These are phyloP conservation scores for Rusavskia elegans DNA, from an alignment of 495 filamentous ascomycete genomes.

Conservation along the genomic window DNA sequence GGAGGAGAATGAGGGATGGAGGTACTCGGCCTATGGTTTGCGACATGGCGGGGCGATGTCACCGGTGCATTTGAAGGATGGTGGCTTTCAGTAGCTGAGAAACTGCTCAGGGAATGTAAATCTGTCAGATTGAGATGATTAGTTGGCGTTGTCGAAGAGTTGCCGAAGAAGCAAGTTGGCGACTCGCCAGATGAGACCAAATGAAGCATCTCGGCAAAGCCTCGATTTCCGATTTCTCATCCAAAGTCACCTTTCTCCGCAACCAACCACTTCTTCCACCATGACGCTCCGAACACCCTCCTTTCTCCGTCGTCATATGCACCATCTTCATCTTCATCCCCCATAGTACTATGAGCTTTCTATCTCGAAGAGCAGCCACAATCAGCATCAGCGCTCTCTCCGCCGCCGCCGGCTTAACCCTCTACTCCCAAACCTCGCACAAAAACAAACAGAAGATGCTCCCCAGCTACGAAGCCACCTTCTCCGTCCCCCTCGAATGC, in stretches of 20 bases:
- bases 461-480: constrained; percentile 33
- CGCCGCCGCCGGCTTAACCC: constrained; percentile 7
- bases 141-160: too few species aligned
- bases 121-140: too few species aligned
- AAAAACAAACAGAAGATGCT: constrained; percentile 1
- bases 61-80: constrained; percentile 6
- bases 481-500: constrained; percentile 88
- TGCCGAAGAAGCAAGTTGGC: not conserved
- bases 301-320: not conserved
- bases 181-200: not conserved
- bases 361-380: not conserved
- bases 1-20: not conserved
- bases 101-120: not conserved
- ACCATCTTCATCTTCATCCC: not conserved
- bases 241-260: not conserved
- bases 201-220: not conserved
- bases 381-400: constrained; percentile 3
- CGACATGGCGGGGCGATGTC: constrained; percentile 34
- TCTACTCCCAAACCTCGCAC: not conserved
- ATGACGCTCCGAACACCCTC: not conserved
- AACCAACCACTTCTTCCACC: not conserved
- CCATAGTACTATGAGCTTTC: constrained; percentile 12
- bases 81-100: not conserved
- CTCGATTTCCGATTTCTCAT: constrained; percentile 7
- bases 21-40: constrained; percentile 51